phyloP scores from a whole-genome alignment of 768 basidiomycete species.

The Crucibulum laeve region DNA sequence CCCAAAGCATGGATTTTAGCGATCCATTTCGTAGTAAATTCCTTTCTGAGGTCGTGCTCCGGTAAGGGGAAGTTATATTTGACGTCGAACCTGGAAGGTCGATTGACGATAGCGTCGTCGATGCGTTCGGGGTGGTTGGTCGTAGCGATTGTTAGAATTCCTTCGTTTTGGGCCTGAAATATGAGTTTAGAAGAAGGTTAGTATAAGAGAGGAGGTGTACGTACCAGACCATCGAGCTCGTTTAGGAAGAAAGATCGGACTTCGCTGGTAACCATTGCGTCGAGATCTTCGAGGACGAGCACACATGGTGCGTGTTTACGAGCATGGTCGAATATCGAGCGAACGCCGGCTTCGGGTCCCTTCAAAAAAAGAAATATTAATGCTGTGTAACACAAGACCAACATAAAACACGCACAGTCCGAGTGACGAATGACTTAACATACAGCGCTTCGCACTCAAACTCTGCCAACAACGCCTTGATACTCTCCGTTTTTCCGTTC shows the following conservation, averaged over 20 bases:
- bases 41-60: background rate
- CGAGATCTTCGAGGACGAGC: background rate
- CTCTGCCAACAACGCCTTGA: background rate
- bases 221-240: background rate
- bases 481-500: background rate
- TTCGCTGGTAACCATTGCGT: background rate
- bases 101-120: background rate
- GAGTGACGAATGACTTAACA: background rate
- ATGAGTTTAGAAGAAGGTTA: background rate
- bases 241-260: background rate
- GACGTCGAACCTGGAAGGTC: background rate
- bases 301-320: background rate
- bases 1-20: background rate
- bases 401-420: background rate
- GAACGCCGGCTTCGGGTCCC: background rate
- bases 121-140: background rate
- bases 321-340: background rate
- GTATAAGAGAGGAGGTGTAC: background rate
- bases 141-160: background rate
- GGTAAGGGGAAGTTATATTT: background rate
- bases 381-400: background rate
- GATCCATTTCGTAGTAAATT: background rate
- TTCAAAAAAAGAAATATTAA: background rate
- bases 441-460: background rate
- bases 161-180: background rate